A percentile compares a stretch with the other conserved stretches of the same genome.
Conservation (phyloP, 2,329 filamentous ascomycete genomes). For the Fusarium tuaranense region DNA sequence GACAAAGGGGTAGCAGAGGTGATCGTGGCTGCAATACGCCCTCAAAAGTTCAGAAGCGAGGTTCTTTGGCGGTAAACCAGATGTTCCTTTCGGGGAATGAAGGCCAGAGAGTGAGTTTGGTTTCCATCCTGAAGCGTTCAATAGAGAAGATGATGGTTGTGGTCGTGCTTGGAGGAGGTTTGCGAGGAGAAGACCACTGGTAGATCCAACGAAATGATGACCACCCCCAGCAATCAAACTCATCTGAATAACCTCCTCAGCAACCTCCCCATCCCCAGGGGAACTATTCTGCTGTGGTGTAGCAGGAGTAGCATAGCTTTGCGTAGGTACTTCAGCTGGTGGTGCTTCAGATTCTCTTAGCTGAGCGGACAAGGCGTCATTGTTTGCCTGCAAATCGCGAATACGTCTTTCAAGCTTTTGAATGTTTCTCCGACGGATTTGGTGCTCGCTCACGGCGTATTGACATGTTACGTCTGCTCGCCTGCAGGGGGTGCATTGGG, state of each 20-base stretch:
- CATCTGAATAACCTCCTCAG: slow-evolving; percentile 57
- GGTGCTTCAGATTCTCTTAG: slow-evolving; percentile 17
- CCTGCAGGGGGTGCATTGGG: slow-evolving; percentile 52
- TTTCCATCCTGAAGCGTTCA: slow-evolving; percentile 27
- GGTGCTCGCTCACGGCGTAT: slow-evolving; percentile 49
- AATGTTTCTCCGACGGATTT: slow-evolving; percentile 46
- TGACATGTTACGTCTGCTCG: slow-evolving; percentile 49
- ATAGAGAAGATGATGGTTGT: slow-evolving; percentile 21
- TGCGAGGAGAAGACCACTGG: slow-evolving; percentile 55
- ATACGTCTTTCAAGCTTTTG: slow-evolving; percentile 51
- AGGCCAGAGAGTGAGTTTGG: slow-evolving; percentile 14
- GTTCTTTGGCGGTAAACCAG: slow-evolving; percentile 48
- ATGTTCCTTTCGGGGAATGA: slow-evolving; percentile 15
- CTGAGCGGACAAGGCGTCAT: slow-evolving; percentile 31
- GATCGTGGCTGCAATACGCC: slow-evolving; percentile 57
- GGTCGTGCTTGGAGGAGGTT: slow-evolving; percentile 50
- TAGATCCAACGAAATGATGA: slow-evolving; percentile 55
- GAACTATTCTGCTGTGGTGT: slow-evolving; percentile 12
- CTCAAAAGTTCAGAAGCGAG: slow-evolving; percentile 52
- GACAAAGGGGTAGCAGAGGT: slow-evolving; percentile 57
- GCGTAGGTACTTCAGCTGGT: slow-evolving; percentile 12
- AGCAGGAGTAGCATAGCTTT: background rate
- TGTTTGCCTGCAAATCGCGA: slow-evolving; percentile 47
- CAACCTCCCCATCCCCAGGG: slow-evolving; percentile 44
- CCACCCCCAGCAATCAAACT: slow-evolving; percentile 56